A percentile compares a stretch with the other conserved stretches of the same genome.
Conservation (phyloP, 164 flowering plant genomes). For the Cinnamomum micranthum region DNA sequence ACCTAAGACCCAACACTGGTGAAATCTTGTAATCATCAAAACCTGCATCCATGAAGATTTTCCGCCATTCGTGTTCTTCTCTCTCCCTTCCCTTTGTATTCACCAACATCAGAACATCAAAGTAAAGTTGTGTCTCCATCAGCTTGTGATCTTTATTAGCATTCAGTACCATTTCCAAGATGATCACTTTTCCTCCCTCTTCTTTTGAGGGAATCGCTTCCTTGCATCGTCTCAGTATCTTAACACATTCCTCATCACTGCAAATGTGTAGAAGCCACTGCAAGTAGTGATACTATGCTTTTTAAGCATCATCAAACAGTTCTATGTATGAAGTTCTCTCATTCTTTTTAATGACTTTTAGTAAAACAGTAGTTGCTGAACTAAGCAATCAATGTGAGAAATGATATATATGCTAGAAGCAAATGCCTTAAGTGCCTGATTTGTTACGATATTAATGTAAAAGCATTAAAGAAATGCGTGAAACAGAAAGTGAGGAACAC, state of each 20-base stretch:
- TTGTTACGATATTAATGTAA: no score
- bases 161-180: constrained; percentile 34
- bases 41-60: constrained; percentile 19
- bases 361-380: no score
- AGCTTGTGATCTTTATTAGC: background rate
- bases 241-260: constrained; percentile 37
- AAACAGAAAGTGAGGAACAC: no score
- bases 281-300: background rate
- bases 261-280: constrained; percentile 29
- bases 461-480: no score
- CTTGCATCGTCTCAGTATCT: constrained; percentile 35
- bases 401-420: no score
- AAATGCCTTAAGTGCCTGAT: no score
- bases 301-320: background rate
- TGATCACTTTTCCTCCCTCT: constrained; percentile 39
- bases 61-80: background rate
- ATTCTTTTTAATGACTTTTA: no score
- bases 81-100: background rate
- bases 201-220: constrained; percentile 26
- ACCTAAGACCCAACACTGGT: constrained; percentile 7
- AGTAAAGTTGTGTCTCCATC: constrained; percentile 4
- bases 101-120: constrained; percentile 3
- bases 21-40: constrained; percentile 13
- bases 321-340: no score
- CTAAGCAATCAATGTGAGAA: no score